phyloP scores from a whole-genome alignment of 2,329 filamentous ascomycete species.

The Phoma sp. region DNA sequence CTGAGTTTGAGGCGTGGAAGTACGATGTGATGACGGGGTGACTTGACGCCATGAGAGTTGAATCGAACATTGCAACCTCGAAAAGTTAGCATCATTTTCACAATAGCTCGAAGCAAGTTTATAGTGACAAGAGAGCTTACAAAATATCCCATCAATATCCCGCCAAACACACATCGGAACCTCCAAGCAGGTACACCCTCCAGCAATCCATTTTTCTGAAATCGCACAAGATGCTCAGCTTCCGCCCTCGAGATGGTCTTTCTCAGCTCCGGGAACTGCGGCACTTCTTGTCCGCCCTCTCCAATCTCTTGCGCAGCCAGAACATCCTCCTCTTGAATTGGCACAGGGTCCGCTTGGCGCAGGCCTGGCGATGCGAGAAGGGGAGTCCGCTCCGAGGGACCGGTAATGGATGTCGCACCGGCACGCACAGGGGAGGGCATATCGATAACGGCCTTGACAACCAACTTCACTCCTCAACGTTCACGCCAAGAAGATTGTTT shows the following conservation, averaged over 20 bases:
- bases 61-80: conserved; percentile 67
- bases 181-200: conserved; percentile 41
- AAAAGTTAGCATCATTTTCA: conserved; percentile 41
- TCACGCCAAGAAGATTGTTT: not conserved
- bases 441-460: not conserved
- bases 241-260: conserved; percentile 30
- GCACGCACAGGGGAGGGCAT: conserved; percentile 7
- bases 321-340: conserved; percentile 32
- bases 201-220: conserved; percentile 43
- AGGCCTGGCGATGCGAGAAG: conserved; percentile 33
- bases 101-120: conserved; percentile 31
- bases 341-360: conserved; percentile 24
- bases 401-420: conserved; percentile 4
- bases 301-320: conserved; percentile 30
- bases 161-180: conserved; percentile 49
- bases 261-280: conserved; percentile 30
- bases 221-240: conserved; percentile 30
- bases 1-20: conserved; percentile 78
- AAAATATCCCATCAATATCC: conserved; percentile 48
- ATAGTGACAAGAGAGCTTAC: conserved; percentile 32
- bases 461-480: not conserved
- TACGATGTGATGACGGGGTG: conserved; percentile 84
- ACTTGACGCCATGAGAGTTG: conserved; percentile 80
- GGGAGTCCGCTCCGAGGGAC: conserved; percentile 43
- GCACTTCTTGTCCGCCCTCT: conserved; percentile 33